phyloP scores from a whole-genome alignment of 1,284 basidiomycete genomes.

The Exobasidium cylindrosporum region DNA sequence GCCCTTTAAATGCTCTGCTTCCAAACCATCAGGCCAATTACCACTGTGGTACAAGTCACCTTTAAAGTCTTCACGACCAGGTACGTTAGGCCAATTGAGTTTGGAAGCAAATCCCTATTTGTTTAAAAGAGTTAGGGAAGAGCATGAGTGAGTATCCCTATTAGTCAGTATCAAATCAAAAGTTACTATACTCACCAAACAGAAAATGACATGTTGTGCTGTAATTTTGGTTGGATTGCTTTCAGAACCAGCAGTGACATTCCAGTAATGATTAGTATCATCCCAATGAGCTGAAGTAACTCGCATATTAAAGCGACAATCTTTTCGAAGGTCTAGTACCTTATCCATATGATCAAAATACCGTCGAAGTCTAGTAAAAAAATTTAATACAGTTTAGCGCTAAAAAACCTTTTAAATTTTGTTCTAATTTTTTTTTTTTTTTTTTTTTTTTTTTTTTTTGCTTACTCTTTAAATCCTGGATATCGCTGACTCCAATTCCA shows the following conservation, averaged over 20 bases:
- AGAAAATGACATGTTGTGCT: slow-evolving; percentile 34
- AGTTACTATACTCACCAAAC: slow-evolving; percentile 19
- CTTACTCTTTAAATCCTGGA: slow-evolving; percentile 27
- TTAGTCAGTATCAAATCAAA: too few species aligned
- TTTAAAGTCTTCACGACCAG: slow-evolving; percentile 60
- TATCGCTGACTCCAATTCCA: slow-evolving; percentile 38
- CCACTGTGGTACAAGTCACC: slow-evolving; percentile 64
- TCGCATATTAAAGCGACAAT: slow-evolving; percentile 33
- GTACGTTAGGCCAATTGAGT: slow-evolving; percentile 58
- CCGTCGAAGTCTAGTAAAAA: slow-evolving; percentile 20
- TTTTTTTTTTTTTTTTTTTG: not conserved
- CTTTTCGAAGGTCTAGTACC: slow-evolving; percentile 32
- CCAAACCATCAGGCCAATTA: slow-evolving; percentile 63
- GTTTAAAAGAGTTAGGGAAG: not conserved
- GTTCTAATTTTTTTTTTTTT: too few species aligned
- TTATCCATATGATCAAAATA: slow-evolving; percentile 37
- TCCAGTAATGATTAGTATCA: slow-evolving; percentile 23
- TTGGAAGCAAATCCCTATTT: slow-evolving; percentile 39
- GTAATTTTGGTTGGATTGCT: slow-evolving; percentile 22
- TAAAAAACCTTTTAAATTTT: too few species aligned
- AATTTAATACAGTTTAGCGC: too few species aligned
- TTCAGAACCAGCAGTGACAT: slow-evolving; percentile 25
- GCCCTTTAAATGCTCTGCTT: slow-evolving; percentile 56
- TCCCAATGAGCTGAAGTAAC: slow-evolving; percentile 32
- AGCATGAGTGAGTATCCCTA: not conserved